Conservation (phyloP, 176 grass and related monocot species). For the Zoysia pacifica region DNA sequence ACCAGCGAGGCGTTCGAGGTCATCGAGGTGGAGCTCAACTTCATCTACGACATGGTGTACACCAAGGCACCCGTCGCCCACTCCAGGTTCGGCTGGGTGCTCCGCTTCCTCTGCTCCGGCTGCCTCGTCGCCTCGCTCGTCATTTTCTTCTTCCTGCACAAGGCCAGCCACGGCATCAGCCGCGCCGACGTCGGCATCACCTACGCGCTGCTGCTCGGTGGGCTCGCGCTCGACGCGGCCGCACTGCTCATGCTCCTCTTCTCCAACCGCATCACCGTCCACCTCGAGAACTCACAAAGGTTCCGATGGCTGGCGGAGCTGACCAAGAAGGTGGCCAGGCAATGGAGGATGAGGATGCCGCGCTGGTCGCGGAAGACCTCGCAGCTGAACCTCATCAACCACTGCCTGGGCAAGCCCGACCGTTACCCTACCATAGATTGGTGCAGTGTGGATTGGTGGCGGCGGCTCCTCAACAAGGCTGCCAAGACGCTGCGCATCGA, state of each 20-base stretch:
- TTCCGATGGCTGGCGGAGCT: not conserved
- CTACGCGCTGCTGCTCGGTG: slow-evolving; percentile 52
- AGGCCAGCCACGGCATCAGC: not conserved
- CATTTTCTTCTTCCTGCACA: slow-evolving; percentile 35
- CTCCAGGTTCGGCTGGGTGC: not conserved
- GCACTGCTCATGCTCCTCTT: slow-evolving; percentile 22
- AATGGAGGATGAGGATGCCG: not conserved
- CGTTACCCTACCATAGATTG: too few relatives aligned
- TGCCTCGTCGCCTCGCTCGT: slow-evolving; percentile 12
- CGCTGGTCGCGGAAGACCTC: not conserved
- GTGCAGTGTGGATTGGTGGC: too few relatives aligned
- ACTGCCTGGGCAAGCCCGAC: not conserved
- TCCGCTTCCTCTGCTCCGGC: slow-evolving; percentile 38
- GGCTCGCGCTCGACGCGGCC: slow-evolving; percentile 28
- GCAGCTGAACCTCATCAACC: not conserved
- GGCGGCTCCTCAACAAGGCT: not conserved
- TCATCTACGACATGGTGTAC: slow-evolving; percentile 45
- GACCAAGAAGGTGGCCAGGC: fast-evolving
- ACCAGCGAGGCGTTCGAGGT: not conserved
- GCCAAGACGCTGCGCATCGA: fast-evolving
- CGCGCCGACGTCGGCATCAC: slow-evolving; percentile 40
- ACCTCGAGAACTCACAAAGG: not conserved
- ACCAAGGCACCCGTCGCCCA: slow-evolving; percentile 41
- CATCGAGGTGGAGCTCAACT: slow-evolving; percentile 38
- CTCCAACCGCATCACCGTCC: not conserved